These are phyloP conservation scores for Neoboletus magnificus DNA, from an alignment of 768 basidiomycete genomes.

Conservation along the genomic window DNA sequence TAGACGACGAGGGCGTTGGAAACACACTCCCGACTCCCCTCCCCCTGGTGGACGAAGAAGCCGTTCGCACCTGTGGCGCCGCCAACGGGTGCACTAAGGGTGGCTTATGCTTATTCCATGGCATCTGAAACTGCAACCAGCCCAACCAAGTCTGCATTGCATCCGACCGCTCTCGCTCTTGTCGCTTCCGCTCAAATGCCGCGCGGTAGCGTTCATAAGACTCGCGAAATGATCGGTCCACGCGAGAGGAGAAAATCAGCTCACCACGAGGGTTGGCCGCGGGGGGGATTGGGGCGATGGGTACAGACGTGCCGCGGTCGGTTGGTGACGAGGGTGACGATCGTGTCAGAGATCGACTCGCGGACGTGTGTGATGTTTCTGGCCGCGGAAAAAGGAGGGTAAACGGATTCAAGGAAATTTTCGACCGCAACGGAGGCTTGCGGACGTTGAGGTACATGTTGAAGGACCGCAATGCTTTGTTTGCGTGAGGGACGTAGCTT, in stretches of 20 bases:
- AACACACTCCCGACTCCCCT: constrained; percentile 23
- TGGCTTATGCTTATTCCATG: constrained; percentile 27
- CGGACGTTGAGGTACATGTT: constrained; percentile 98
- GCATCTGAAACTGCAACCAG: constrained; percentile 28
- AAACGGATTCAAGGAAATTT: constrained; percentile 43
- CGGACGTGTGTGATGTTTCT: constrained; percentile 18
- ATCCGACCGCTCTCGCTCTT: constrained; percentile 53
- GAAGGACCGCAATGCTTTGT: constrained; percentile 83
- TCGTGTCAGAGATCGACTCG: constrained; percentile 24
- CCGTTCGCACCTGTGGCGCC: constrained; percentile 20
- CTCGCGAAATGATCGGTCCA: constrained; percentile 80
- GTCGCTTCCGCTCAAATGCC: constrained; percentile 77
- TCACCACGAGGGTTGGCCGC: constrained; percentile 90
- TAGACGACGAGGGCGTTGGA: constrained; percentile 31
- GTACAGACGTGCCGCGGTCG: constrained; percentile 46
- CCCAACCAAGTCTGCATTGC: constrained; percentile 31
- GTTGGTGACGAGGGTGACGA: constrained; percentile 33
- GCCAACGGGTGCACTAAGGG: constrained; percentile 3
- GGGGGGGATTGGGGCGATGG: constrained; percentile 73
- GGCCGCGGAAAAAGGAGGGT: constrained; percentile 36
- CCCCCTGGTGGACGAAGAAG: constrained; percentile 26
- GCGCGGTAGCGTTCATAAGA: constrained; percentile 89
- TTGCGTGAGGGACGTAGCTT: constrained; percentile 96
- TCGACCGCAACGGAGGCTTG: constrained; percentile 65
- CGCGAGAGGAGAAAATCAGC: constrained; percentile 90